phyloP scores from a whole-genome alignment of 305 asterid species.

The Salvia sclarea region DNA sequence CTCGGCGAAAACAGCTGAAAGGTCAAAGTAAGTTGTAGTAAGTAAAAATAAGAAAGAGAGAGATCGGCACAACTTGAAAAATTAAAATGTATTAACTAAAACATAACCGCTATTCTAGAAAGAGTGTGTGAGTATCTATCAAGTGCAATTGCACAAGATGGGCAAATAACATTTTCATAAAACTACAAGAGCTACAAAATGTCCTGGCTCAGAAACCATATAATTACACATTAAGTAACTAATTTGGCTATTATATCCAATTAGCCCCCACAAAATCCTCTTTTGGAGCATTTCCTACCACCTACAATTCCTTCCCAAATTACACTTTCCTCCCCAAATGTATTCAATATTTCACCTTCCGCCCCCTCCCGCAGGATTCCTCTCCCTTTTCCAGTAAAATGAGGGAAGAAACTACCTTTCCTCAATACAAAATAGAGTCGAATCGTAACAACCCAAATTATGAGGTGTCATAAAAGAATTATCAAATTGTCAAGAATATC shows the following conservation, averaged over 20 bases:
- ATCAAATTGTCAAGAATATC: slow-evolving; percentile 55
- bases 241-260: slow-evolving; percentile 36
- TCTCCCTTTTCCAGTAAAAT: slow-evolving; percentile 11
- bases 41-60: no score
- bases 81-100: no score
- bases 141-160: not conserved
- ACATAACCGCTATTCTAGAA: no score
- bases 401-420: slow-evolving; percentile 3
- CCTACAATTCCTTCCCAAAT: slow-evolving; percentile 27
- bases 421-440: slow-evolving; percentile 15
- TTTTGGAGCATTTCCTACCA: slow-evolving; percentile 36
- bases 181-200: slow-evolving; percentile 37
- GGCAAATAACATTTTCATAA: slow-evolving; percentile 19
- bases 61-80: no score
- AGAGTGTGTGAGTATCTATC: not conserved
- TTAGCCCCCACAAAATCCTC: slow-evolving; percentile 31
- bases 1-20: no score
- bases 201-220: slow-evolving; percentile 31
- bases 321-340: slow-evolving; percentile 32
- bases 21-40: no score
- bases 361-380: slow-evolving; percentile 27
- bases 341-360: slow-evolving; percentile 18
- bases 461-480: slow-evolving; percentile 22
- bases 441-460: slow-evolving; percentile 22
- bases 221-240: slow-evolving; percentile 42